A percentile compares a stretch with the other conserved stretches of the same genome.
These are phyloP conservation scores for Diaporthe sp. DNA, from an alignment of 2,329 filamentous ascomycete species.

Conservation along the genomic window DNA sequence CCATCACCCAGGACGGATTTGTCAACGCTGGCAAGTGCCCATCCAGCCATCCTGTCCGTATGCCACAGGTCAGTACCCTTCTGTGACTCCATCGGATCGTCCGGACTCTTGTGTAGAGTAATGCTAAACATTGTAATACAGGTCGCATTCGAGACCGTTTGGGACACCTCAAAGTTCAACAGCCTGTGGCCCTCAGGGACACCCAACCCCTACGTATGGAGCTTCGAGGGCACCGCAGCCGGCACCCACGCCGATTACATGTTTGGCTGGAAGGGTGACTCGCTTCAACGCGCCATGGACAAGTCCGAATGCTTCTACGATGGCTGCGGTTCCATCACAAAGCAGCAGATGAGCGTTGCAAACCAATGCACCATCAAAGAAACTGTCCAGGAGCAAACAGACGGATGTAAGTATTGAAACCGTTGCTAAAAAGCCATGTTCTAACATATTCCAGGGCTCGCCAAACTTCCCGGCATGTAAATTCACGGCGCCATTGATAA, in stretches of 20 bases:
- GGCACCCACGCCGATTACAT: constrained; percentile 47
- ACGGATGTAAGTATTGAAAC: not conserved
- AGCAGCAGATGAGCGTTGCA: constrained; percentile 24
- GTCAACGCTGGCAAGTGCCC: constrained; percentile 40
- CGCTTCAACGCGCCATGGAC: constrained; percentile 46
- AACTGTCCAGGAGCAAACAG: not conserved
- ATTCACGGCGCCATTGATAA: not conserved
- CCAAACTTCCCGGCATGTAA: constrained; percentile 9
- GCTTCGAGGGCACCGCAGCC: constrained; percentile 43
- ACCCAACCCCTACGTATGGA: constrained; percentile 43
- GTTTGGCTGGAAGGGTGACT: constrained; percentile 48
- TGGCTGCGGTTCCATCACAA: constrained; percentile 26
- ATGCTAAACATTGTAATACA: not conserved
- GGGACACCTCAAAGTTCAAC: constrained; percentile 52
- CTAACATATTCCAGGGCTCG: not conserved
- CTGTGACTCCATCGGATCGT: not conserved
- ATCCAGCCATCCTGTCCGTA: constrained; percentile 43
- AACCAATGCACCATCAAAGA: constrained; percentile 20
- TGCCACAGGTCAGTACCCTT: constrained; percentile 41
- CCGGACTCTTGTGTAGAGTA: too few species aligned
- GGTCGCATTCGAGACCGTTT: constrained; percentile 56
- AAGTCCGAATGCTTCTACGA: constrained; percentile 29
- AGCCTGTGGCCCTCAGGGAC: constrained; percentile 50
- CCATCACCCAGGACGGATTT: constrained; percentile 40
- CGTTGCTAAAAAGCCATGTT: not conserved